These are phyloP conservation scores for Pichia sp. DNA, from an alignment of 1,139 yeast genomes.

Conservation along the genomic window DNA sequence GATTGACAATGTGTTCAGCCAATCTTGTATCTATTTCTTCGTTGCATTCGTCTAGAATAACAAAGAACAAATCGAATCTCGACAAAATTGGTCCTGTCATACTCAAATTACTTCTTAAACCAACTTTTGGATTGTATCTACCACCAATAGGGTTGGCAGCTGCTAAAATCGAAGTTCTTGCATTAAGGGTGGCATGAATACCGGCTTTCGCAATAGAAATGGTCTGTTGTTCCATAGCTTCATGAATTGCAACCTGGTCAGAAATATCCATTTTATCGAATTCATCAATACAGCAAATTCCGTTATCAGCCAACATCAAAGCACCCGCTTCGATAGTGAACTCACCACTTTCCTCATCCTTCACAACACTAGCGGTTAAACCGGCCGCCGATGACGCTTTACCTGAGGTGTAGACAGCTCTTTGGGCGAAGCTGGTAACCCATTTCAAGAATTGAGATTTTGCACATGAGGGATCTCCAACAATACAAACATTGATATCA, in stretches of 20 bases:
- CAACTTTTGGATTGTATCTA: slow-evolving; percentile 79
- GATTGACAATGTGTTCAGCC: slow-evolving; percentile 86
- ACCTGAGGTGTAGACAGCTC: slow-evolving; percentile 96
- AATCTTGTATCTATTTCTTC: slow-evolving; percentile 83
- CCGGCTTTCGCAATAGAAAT: slow-evolving; percentile 98
- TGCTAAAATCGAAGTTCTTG: slow-evolving; percentile 90
- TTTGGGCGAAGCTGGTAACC: slow-evolving; percentile 84
- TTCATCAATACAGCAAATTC: slow-evolving; percentile 97
- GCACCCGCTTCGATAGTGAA: slow-evolving; percentile 99
- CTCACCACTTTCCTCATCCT: slow-evolving; percentile 96
- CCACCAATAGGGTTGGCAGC: slow-evolving; percentile 98
- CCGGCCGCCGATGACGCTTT: slow-evolving; percentile 99
- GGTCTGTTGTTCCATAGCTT: slow-evolving; percentile 99
- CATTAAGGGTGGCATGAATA: slow-evolving; percentile 93
- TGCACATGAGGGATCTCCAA: slow-evolving; percentile 98
- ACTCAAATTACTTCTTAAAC: slow-evolving; percentile 78
- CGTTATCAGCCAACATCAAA: slow-evolving; percentile 95
- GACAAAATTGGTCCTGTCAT: slow-evolving; percentile 99
- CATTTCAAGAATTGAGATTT: slow-evolving; percentile 94
- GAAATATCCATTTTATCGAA: slow-evolving; percentile 94
- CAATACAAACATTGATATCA: slow-evolving; percentile 92
- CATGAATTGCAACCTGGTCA: slow-evolving; percentile 98
- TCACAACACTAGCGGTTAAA: slow-evolving; percentile 95
- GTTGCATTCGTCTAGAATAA: slow-evolving; percentile 90
- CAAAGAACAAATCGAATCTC: slow-evolving; percentile 92